Base-by-base conservation (phyloP, 129 eudicot species). In the Sambucus nigra region DNA sequence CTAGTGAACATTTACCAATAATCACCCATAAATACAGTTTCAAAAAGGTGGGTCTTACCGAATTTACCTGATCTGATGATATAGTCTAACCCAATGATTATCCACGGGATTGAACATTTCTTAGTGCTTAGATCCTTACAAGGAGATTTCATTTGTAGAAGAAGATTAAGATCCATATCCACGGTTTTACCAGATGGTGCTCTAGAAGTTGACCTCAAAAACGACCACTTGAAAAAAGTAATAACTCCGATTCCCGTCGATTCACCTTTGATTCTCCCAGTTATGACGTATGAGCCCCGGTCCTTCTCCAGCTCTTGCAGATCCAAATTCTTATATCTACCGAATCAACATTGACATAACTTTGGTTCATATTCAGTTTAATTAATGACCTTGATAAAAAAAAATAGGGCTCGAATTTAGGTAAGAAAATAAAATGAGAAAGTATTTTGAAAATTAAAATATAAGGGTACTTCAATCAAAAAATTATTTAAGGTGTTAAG, bases 161-260 rank as follows among this genome's bases (percentile, higher is more conserved):
- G 99, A 0, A 86, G 79, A 40, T 69, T 92, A 45, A 27, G 80
- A 5, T 67, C 95, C n/a, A 92, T 84, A 38, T 82, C 99, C 5
- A 96, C 99, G 0, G 91, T 92, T 9, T 21, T 82, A 25, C 99
- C 99, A 1, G 79, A 78, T 39, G 99, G 96, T 0, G 96, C 99
- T 7, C 99, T 96, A 39, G 96, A 79, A 14, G 87, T 86, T 14
- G 95, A 91, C 71, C 99, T 94, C 1, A 57, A 94, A n/a, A 86
- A 94, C 5, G 63, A 79, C 71, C 63, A 80, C 1, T 50, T 82
- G 14, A 75, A 71, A 35, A 78, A 70, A 26, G 59, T 76, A 0
- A 64, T 68, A 8, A 0, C 52, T 5, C 82, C 84, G 0, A 70
- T 49, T 3, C 82, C 91, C 0, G 78, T 61, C 17, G 99, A 94